phyloP scores from a whole-genome alignment of 1,139 yeast genomes.

The Suhomyces choctaworum region DNA sequence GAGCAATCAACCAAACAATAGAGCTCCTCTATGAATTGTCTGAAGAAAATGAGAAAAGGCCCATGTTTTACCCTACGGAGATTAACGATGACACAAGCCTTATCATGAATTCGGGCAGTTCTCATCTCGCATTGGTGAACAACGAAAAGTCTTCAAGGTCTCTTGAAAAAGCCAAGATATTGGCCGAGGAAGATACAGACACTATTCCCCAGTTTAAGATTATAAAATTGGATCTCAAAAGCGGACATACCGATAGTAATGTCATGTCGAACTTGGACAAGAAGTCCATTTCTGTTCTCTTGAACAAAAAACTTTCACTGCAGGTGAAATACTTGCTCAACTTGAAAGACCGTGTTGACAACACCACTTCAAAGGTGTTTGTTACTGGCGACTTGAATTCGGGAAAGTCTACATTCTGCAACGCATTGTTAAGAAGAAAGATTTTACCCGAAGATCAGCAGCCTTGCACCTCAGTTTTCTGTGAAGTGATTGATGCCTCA shows the following conservation, averaged over 20 bases:
- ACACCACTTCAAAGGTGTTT: slow-evolving; percentile 88
- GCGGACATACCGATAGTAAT: slow-evolving; percentile 48
- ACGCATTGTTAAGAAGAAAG: slow-evolving; percentile 76
- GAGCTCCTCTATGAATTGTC: slow-evolving; percentile 56
- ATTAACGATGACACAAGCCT: slow-evolving; percentile 27
- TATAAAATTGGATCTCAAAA: slow-evolving; percentile 61
- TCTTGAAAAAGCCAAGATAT: slow-evolving; percentile 33
- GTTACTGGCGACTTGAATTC: slow-evolving; percentile 97
- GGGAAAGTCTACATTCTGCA: slow-evolving; percentile 95
- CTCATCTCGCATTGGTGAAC: slow-evolving; percentile 53
- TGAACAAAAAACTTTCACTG: slow-evolving; percentile 63
- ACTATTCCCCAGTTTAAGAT: slow-evolving; percentile 52
- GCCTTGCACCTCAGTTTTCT: slow-evolving; percentile 95
- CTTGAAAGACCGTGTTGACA: slow-evolving; percentile 81
- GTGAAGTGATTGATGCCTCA: slow-evolving; percentile 84
- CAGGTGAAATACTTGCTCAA: slow-evolving; percentile 70
- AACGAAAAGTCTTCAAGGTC: slow-evolving; percentile 38
- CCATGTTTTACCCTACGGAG: slow-evolving; percentile 64
- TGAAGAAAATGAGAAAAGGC: slow-evolving; percentile 56
- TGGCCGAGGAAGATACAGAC: slow-evolving; percentile 19
- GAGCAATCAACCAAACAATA: slow-evolving; percentile 59
- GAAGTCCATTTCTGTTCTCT: slow-evolving; percentile 59
- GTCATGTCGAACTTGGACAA: slow-evolving; percentile 60
- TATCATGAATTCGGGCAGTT: slow-evolving; percentile 45
- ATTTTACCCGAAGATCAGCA: slow-evolving; percentile 95